Conservation (phyloP, 2,329 filamentous ascomycete species). For the Talaromyces funiculosus region DNA sequence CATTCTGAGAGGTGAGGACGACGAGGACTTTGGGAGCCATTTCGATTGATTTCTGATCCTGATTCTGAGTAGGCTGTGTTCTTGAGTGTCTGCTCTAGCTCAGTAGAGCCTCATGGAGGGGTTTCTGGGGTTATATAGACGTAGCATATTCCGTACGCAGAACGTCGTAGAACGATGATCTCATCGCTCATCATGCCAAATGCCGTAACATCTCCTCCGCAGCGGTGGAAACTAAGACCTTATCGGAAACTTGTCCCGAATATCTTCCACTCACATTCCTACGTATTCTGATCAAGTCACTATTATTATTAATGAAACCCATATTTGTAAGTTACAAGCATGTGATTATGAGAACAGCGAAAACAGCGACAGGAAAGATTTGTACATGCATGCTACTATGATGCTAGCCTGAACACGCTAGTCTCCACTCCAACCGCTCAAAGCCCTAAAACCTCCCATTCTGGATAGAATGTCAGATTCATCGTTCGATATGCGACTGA, state of each 20-base stretch:
- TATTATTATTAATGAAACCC: background rate
- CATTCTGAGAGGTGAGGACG: constrained; percentile 60
- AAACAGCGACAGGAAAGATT: background rate
- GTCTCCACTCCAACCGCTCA: background rate
- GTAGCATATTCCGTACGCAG: background rate
- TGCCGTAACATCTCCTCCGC: background rate
- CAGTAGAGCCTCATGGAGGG: background rate
- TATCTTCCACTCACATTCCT: background rate
- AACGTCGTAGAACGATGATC: background rate
- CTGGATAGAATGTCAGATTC: background rate
- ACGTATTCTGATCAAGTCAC: background rate
- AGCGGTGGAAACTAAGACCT: constrained; percentile 4
- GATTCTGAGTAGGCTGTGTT: background rate
- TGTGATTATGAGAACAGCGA: background rate
- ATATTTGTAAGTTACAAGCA: background rate
- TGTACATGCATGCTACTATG: background rate
- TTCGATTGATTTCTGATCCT: background rate
- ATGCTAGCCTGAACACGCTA: background rate
- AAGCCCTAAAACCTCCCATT: background rate
- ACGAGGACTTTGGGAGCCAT: constrained; percentile 58
- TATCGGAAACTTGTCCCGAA: background rate
- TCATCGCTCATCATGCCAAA: background rate
- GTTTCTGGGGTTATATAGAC: background rate
- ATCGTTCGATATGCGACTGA: no score
- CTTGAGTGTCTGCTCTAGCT: background rate